phyloP scores from a whole-genome alignment of 1,284 basidiomycete genomes.

The Boletellus deceptivus region DNA sequence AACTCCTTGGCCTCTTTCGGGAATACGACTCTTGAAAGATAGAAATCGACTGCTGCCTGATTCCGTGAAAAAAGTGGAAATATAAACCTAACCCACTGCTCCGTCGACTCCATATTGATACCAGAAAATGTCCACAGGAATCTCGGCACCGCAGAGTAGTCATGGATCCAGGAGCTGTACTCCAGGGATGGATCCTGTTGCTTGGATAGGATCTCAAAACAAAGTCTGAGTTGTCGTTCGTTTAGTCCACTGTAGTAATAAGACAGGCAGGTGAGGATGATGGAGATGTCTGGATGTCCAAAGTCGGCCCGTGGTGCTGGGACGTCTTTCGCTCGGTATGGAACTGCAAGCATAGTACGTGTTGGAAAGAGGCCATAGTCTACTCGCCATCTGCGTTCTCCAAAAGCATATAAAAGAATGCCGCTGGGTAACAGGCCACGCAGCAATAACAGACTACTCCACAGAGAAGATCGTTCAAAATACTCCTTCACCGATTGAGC shows the following conservation, averaged over 20 bases:
- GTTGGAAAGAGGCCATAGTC: slow-evolving; percentile 46
- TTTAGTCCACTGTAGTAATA: slow-evolving; percentile 50
- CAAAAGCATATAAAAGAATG: slow-evolving; percentile 42
- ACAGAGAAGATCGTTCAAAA: slow-evolving; percentile 18
- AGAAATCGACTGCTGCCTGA: slow-evolving; percentile 43
- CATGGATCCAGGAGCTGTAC: slow-evolving; percentile 43
- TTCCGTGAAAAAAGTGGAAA: slow-evolving; percentile 40
- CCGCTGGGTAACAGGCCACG: slow-evolving; percentile 46
- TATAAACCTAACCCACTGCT: slow-evolving; percentile 33
- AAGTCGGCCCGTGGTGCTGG: slow-evolving; percentile 49
- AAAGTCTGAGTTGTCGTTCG: slow-evolving; percentile 34
- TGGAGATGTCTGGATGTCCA: slow-evolving; percentile 49
- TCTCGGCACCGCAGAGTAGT: slow-evolving; percentile 23
- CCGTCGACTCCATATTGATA: slow-evolving; percentile 28
- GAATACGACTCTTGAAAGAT: slow-evolving; percentile 46
- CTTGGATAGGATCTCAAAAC: slow-evolving; percentile 41
- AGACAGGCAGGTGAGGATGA: slow-evolving; percentile 45
- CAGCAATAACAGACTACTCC: slow-evolving; percentile 40
- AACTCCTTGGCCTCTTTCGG: slow-evolving; percentile 49
- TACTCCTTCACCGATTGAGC: slow-evolving; percentile 13
- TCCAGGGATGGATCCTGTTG: slow-evolving; percentile 42
- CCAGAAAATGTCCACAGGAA: slow-evolving; percentile 27
- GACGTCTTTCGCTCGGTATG: slow-evolving; percentile 50
- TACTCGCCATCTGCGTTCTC: slow-evolving; percentile 49
- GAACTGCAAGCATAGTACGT: slow-evolving; percentile 47